These are phyloP conservation scores for Chaetomium fimeti DNA, from an alignment of 495 filamentous ascomycete genomes.

Conservation along the genomic window DNA sequence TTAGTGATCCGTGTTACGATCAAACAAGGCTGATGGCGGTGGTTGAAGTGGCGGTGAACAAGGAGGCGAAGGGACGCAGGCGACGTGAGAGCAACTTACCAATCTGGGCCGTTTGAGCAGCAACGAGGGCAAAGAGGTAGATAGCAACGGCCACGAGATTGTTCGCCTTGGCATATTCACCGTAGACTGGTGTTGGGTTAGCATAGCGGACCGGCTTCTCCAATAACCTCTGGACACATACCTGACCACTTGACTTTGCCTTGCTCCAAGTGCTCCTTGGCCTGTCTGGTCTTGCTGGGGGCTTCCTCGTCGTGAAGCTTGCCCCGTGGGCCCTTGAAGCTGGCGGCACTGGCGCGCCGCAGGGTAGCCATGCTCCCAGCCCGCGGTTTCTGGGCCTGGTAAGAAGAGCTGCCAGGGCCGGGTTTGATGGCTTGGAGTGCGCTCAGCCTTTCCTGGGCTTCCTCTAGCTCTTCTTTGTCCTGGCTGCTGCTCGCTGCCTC, in stretches of 20 bases:
- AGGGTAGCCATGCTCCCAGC: constrained; percentile 71
- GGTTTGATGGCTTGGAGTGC: constrained; percentile 70
- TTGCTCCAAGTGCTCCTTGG: constrained; percentile 82
- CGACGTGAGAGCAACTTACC: constrained; percentile 40
- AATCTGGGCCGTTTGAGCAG: constrained; percentile 77
- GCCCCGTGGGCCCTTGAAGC: constrained; percentile 79
- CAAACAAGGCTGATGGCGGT: neutral
- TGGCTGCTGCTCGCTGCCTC: constrained; percentile 44
- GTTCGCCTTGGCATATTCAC: constrained; percentile 89
- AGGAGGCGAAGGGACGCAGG: neutral
- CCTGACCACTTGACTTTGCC: constrained; percentile 94
- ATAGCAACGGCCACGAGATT: constrained; percentile 80
- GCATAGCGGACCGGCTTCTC: constrained; percentile 15
- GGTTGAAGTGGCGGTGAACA: constrained; percentile 1
- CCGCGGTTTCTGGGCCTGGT: constrained; percentile 49
- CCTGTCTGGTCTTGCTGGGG: constrained; percentile 72
- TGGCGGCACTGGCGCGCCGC: constrained; percentile 86
- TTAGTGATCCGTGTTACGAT: constrained; percentile 11
- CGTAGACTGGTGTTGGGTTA: constrained; percentile 57
- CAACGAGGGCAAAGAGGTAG: constrained; percentile 74
- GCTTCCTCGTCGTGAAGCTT: constrained; percentile 84
- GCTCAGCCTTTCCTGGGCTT: constrained; percentile 65
- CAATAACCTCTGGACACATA: constrained; percentile 29
- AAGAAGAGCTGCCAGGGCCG: constrained; percentile 40
- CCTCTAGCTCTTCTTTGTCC: constrained; percentile 64